These are phyloP conservation scores for Coemansia sp. DNA, from an alignment of 192 early-diverging fungal genomes.

Conservation along the genomic window DNA sequence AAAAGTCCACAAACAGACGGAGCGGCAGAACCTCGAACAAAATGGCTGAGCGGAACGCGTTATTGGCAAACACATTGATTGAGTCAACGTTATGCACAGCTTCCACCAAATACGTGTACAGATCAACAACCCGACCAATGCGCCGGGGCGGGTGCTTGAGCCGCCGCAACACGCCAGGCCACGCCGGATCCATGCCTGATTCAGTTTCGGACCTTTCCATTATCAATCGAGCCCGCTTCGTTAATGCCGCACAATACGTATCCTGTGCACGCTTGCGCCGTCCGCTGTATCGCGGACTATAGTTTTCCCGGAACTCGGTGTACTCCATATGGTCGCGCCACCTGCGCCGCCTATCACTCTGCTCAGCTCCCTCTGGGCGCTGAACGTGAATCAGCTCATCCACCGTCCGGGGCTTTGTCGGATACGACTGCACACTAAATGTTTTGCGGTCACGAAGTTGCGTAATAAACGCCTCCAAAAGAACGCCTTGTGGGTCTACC, in stretches of 20 bases:
- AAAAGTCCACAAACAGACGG: conserved; percentile 21
- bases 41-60: conserved; percentile 17
- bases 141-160: conserved; percentile 10
- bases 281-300: background rate
- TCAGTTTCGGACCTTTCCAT: background rate
- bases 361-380: conserved; percentile 13
- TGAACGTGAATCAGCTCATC: background rate
- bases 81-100: conserved; percentile 20
- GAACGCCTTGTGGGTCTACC: conserved; percentile 18
- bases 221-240: conserved; percentile 17
- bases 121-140: conserved; percentile 23
- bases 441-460: conserved; percentile 20
- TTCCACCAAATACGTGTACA: conserved; percentile 23
- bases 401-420: conserved; percentile 3
- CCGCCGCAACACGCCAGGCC: conserved; percentile 11
- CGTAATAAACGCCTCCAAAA: conserved; percentile 25
- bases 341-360: background rate
- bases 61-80: conserved; percentile 18
- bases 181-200: background rate
- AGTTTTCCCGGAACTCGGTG: background rate
- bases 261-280: background rate
- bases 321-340: background rate
- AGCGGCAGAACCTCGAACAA: conserved; percentile 31
- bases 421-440: background rate
- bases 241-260: background rate